Percentiles rank a stretch among this genome's conserved stretches.
phyloP scores from a whole-genome alignment of 108 stramenopile species.

The Aureococcus anophagefferens region DNA sequence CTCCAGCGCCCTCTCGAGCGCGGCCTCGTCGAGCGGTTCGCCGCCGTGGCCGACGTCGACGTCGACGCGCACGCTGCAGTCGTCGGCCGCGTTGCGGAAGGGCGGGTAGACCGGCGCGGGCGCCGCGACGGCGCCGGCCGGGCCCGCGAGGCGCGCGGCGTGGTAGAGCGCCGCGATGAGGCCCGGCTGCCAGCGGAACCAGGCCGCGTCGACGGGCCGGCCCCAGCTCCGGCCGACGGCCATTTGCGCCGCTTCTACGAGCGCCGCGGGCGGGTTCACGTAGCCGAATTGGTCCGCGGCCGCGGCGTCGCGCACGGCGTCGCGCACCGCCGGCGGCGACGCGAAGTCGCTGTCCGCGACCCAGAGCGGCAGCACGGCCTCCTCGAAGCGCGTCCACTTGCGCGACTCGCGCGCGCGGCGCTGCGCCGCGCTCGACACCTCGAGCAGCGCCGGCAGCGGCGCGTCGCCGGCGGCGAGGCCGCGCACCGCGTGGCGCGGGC shows the following conservation, averaged over 20 bases:
- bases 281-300: background rate
- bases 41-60: background rate
- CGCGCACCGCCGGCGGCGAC: background rate
- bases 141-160: background rate
- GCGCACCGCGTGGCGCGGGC: too few species aligned
- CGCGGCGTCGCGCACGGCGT: background rate
- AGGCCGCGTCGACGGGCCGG: background rate
- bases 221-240: background rate
- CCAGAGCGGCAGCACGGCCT: background rate
- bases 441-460: too few species aligned
- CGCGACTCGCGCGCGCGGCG: background rate
- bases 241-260: background rate
- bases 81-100: background rate
- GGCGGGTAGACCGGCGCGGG: background rate
- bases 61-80: background rate
- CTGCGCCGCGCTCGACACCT: background rate
- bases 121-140: background rate
- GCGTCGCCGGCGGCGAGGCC: too few species aligned
- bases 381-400: background rate
- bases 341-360: background rate
- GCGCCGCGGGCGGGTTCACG: background rate
- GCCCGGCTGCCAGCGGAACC: background rate
- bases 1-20: background rate
- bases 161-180: background rate
- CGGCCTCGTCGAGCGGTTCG: background rate